Conservation (phyloP, 768 basidiomycete species). For the Lentinula edodes region DNA sequence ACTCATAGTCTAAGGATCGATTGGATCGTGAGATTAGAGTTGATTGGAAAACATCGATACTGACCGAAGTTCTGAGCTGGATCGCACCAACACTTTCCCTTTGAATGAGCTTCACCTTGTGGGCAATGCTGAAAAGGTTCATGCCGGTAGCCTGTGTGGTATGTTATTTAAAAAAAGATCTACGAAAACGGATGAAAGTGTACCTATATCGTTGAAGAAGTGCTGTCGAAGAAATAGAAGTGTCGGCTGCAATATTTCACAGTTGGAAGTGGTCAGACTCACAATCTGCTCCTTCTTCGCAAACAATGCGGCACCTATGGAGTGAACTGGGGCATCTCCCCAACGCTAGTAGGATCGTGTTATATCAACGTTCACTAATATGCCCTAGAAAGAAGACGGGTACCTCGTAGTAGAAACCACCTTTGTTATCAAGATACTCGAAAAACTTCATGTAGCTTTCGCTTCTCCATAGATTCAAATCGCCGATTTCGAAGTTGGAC, state of each 20-base stretch:
- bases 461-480: slow-evolving; percentile 78
- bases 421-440: slow-evolving; percentile 69
- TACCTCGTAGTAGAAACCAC: slow-evolving; percentile 90
- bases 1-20: slow-evolving; percentile 54
- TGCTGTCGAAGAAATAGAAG: slow-evolving; percentile 35
- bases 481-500: slow-evolving; percentile 92
- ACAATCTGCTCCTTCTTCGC: slow-evolving; percentile 81
- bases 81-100: slow-evolving; percentile 87
- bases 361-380: slow-evolving; percentile 1
- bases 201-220: slow-evolving; percentile 90
- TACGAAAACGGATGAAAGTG: not conserved
- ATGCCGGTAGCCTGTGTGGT: slow-evolving; percentile 60
- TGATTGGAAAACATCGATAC: slow-evolving; percentile 15
- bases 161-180: not conserved
- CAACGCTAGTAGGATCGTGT: slow-evolving; percentile 49
- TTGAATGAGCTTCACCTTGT: slow-evolving; percentile 63
- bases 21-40: slow-evolving; percentile 6
- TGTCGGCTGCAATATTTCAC: not conserved
- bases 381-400: not conserved
- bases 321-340: slow-evolving; percentile 92
- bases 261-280: slow-evolving; percentile 9
- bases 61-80: slow-evolving; percentile 66
- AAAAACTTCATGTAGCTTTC: slow-evolving; percentile 83
- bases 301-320: slow-evolving; percentile 87
- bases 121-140: slow-evolving; percentile 94